Base-by-base conservation (phyloP, 371 early-diverging fungal species). In the Mortierella sp. region DNA sequence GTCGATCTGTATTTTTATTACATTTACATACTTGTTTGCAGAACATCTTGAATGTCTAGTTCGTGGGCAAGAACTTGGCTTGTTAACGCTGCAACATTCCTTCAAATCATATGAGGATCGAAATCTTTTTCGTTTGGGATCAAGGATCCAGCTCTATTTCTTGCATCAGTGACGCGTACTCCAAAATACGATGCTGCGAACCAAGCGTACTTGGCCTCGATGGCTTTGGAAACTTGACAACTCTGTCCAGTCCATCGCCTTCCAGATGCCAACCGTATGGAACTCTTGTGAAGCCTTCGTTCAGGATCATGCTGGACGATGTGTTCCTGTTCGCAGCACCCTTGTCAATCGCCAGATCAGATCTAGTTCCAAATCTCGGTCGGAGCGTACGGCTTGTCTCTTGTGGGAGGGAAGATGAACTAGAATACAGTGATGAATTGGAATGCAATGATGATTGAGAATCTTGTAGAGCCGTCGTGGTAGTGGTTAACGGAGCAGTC, bases 191-290 rank as follows among this genome's bases (percentile, higher is more conserved):
- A 37, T 53, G 48, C 31, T 58, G 37, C 0, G 44, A 37, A 14
- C 44, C 60, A 37, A 56, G 26, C 0, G 55, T 39, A 14, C 73
- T 73, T 1, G 68, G 60, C 17, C 48, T 56, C 19, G 27, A 60
- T 12, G 64, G 32, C 14, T 51, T 59, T 24, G 69, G 69, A 23
- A 75, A 68, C 12, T 49, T 46, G 7, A 75, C 56, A 2, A 60
- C 34, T 1, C 37, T 12, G 34, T 69, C 76, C 9, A 75, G 46
- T 5, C 76, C 76, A 48, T 75, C 76, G 12, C 76, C 76, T 7
- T 75, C 69, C 0, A 59, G 42, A 56, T 56, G 69, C 76, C 76
- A 75, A 9, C 69, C 76, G 51, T 55, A 11, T 7, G 55, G 2
- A 2, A 67, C 52, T 7, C 41, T 50, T 7, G 75, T 67, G 44